A percentile compares a stretch with the other conserved stretches of the same genome.
phyloP scores from a whole-genome alignment of 2,329 filamentous ascomycete genomes.

The Fusarium udum region DNA sequence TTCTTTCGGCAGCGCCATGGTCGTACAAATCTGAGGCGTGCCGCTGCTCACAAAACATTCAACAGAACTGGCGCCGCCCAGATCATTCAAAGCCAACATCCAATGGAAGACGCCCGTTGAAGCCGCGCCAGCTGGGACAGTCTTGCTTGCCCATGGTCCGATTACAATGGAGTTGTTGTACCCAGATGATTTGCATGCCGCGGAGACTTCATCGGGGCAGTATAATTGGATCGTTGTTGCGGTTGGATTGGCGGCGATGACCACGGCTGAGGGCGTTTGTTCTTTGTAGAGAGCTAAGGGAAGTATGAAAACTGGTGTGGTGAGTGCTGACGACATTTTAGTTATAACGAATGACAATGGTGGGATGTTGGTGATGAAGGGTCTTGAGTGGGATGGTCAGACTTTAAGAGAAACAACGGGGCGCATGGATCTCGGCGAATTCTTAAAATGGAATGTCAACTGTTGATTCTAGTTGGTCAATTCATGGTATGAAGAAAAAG shows the following conservation, averaged over 20 bases:
- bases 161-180: constrained; percentile 7
- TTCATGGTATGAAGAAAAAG: no score
- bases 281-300: not conserved
- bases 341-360: not conserved
- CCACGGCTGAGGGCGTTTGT: not conserved
- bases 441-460: not conserved
- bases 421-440: not conserved
- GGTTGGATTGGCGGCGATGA: not conserved
- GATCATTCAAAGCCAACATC: not conserved
- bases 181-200: not conserved
- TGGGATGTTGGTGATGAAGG: not conserved
- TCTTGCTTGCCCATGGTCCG: constrained; percentile 9
- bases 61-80: not conserved
- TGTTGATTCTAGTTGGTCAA: not conserved
- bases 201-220: not conserved
- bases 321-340: not conserved
- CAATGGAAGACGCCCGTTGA: constrained; percentile 8
- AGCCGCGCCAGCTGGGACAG: not conserved
- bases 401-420: not conserved
- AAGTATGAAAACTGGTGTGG: not conserved
- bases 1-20: not conserved
- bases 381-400: not conserved
- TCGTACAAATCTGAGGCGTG: not conserved
- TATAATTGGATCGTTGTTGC: not conserved
- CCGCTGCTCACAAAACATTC: constrained; percentile 4